Evolutionary conservation across 352 stramenopile species (phyloP), one percentile per base, ranked within the genome.

Genomic region (Phytophthora citrophthora): DNA sequence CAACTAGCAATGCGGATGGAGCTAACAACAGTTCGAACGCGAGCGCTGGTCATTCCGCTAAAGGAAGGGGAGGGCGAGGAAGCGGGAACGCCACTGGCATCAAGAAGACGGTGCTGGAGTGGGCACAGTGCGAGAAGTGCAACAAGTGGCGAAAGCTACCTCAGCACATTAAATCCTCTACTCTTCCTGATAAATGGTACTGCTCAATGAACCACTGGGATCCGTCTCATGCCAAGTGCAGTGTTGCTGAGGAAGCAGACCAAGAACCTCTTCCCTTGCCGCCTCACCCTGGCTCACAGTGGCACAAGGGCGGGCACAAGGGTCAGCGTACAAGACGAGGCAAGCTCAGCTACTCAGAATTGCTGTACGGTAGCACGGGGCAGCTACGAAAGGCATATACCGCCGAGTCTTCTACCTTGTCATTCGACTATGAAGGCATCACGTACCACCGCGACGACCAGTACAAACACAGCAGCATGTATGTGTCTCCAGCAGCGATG

Each of bases 161-260:
- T 1, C 81, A 83, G 15, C 81, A 90, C 63, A 93, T 98, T 46
- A 93, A 98, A 61, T 91, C 88, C 20, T 93, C 94, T 8, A 94
- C 80, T 23, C 80, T 99, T 12, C 96, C 96, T 5, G 93, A 98
- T 64, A 90, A 97, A 59, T 99, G 96, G 97, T 99, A 97, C 64
- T 99, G 97, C 74, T 87, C 91, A 16, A 91, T 99, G 81, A 99
- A 99, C 72, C 83, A 90, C 27, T 98, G 94, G 85, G 95, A 98
- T 68, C 65, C 81, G n/a, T 90, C 74, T 4, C 83, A 81, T 31
- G 83, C 85, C 4, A 91, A 84, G 41, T 95, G 87, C 43, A 77
- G 70, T 18, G 74, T 89, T 12, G 76, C 87, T 2, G 82, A 95
- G 54, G 85, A 95, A 75, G 81, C 77, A 18, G 87, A 95, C 27